Evolutionary conservation across 2,329 filamentous ascomycete species (phyloP).

Genomic region (Amesomyces nigricolor): DNA sequence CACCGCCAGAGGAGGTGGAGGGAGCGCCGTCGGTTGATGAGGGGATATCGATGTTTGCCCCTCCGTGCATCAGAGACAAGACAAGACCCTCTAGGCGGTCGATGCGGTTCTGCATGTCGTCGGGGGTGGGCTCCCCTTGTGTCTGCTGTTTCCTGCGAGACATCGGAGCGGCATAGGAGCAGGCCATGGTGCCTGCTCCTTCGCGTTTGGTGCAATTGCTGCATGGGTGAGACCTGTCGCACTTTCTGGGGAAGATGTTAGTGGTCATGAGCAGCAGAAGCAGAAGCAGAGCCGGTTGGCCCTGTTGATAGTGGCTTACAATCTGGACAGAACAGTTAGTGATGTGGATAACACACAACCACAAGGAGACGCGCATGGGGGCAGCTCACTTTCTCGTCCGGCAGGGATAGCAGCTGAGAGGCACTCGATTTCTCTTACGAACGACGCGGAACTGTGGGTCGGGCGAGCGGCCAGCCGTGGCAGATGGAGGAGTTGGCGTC

Average conservation of each 20-base stretch:
- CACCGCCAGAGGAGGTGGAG: slow-evolving; percentile 23
- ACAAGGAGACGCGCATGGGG: background rate
- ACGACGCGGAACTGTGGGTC: slow-evolving; percentile 84
- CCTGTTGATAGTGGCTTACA: slow-evolving; percentile 24
- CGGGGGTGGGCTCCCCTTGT: slow-evolving; percentile 59
- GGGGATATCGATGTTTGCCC: slow-evolving; percentile 47
- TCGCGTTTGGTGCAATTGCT: slow-evolving; percentile 93
- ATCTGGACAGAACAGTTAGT: slow-evolving; percentile 32
- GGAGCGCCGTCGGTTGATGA: slow-evolving; percentile 27
- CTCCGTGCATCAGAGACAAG: slow-evolving; percentile 88
- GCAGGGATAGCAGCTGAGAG: slow-evolving; percentile 86
- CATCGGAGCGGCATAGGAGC: slow-evolving; percentile 72
- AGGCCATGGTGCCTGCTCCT: slow-evolving; percentile 71
- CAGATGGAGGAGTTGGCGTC: slow-evolving; percentile 73
- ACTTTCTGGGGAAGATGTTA: slow-evolving; percentile 58
- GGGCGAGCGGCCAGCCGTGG: slow-evolving; percentile 69
- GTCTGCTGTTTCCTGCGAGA: slow-evolving; percentile 68
- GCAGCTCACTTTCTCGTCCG: slow-evolving; percentile 75
- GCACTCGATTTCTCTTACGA: slow-evolving; percentile 85
- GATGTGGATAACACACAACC: slow-evolving; percentile 11
- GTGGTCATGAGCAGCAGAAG: background rate
- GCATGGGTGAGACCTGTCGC: slow-evolving; percentile 84
- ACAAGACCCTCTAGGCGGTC: slow-evolving; percentile 90
- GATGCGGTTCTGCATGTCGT: slow-evolving; percentile 98
- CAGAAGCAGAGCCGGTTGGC: no score